Conservation (phyloP, 768 basidiomycete genomes). For the Mycena epipterygia region DNA sequence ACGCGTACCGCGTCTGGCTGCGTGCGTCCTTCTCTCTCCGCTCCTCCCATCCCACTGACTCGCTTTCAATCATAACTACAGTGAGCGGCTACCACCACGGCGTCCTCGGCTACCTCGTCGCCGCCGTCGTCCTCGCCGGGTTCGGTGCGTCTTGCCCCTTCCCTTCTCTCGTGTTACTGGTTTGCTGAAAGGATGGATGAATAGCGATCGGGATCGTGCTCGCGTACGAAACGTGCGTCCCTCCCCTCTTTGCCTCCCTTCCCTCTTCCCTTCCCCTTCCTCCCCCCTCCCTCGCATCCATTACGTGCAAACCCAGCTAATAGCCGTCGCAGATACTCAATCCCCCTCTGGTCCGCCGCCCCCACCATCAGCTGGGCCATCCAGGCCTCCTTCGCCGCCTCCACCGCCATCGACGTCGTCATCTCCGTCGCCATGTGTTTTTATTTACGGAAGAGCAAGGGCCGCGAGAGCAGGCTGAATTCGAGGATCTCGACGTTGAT, state of each 20-base stretch:
- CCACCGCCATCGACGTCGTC: slow-evolving; percentile 60
- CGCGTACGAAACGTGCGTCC: slow-evolving; percentile 54
- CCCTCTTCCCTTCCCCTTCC: too few species aligned
- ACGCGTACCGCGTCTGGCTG: slow-evolving; percentile 61
- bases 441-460: slow-evolving; percentile 50
- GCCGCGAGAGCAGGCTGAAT: slow-evolving; percentile 41
- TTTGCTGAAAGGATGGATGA: too few species aligned
- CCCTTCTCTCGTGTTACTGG: too few species aligned
- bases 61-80: too few species aligned
- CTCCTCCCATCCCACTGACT: too few species aligned
- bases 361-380: slow-evolving; percentile 55
- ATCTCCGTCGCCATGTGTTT: slow-evolving; percentile 53
- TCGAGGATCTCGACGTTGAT: slow-evolving; percentile 50
- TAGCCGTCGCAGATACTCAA: too few species aligned
- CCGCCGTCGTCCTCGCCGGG: slow-evolving; percentile 52
- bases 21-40: too few species aligned
- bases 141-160: too few species aligned
- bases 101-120: slow-evolving; percentile 52
- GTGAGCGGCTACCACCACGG: slow-evolving; percentile 55
- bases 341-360: slow-evolving; percentile 48
- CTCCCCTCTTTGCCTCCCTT: too few species aligned
- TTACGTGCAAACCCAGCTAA: too few species aligned
- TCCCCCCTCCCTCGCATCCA: too few species aligned
- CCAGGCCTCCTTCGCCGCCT: slow-evolving; percentile 54
- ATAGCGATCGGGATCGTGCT: too few species aligned